These are phyloP conservation scores for Lathyrus oleraceus DNA, from an alignment of 306 rosid species.

Conservation along the genomic window DNA sequence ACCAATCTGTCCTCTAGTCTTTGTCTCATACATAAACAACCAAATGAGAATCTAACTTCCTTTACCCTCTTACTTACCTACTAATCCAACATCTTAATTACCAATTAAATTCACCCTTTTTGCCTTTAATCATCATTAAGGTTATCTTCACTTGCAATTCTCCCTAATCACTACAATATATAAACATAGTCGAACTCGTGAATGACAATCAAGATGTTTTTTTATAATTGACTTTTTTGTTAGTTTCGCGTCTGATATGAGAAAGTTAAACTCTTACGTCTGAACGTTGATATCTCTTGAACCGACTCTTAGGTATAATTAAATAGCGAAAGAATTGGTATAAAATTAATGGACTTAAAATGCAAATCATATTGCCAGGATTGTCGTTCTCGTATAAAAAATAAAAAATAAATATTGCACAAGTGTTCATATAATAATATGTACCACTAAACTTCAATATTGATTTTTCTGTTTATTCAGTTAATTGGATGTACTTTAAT, in stretches of 20 bases:
- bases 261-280: too few species aligned
- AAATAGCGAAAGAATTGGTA: too few species aligned
- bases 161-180: slow-evolving; percentile 9
- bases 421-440: slow-evolving; percentile 32
- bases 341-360: not conserved
- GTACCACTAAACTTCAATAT: slow-evolving; percentile 38
- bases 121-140: slow-evolving; percentile 43
- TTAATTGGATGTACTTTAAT: slow-evolving; percentile 46
- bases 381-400: not conserved
- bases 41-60: slow-evolving; percentile 66
- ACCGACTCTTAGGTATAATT: too few species aligned
- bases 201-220: not conserved
- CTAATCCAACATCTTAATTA: slow-evolving; percentile 47
- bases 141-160: slow-evolving; percentile 30
- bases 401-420: slow-evolving; percentile 20
- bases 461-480: slow-evolving; percentile 56
- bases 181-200: not conserved
- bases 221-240: too few species aligned
- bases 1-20: slow-evolving; percentile 63
- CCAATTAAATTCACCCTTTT: slow-evolving; percentile 34
- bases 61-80: slow-evolving; percentile 49
- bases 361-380: not conserved
- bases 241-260: too few species aligned
- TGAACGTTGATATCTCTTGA: too few species aligned
- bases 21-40: slow-evolving; percentile 61